Evolutionary conservation across 2,329 filamentous ascomycete genomes (phyloP).

Genomic region (Grosmannia serpens): DNA sequence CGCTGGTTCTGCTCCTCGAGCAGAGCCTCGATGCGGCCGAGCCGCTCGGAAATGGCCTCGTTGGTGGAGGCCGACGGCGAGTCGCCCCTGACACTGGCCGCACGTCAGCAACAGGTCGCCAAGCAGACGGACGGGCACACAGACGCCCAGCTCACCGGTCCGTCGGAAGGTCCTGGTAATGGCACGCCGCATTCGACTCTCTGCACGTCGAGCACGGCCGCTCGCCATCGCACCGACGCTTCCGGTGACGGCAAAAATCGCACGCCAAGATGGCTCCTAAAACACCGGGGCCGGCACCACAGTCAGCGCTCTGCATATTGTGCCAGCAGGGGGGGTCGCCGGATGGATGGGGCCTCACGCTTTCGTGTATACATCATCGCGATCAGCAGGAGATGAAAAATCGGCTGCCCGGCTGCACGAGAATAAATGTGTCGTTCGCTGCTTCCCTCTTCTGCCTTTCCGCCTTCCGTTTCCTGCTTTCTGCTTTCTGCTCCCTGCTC

Average conservation of each 20-base stretch:
- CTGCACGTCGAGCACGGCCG: conserved; percentile 26
- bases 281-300: neutral
- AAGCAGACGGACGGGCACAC: neutral
- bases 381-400: neutral
- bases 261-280: conserved; percentile 27
- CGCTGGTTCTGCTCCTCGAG: conserved; percentile 16
- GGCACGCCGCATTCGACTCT: conserved; percentile 26
- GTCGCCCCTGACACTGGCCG: conserved; percentile 3
- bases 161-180: conserved; percentile 25
- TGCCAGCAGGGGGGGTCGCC: too few species aligned
- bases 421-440: neutral
- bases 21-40: conserved; percentile 25
- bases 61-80: conserved; percentile 8
- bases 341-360: conserved; percentile 1
- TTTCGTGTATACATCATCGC: neutral
- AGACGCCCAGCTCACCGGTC: conserved; percentile 11
- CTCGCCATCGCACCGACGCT: conserved; percentile 26
- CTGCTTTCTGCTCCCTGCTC: neutral
- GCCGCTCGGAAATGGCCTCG: conserved; percentile 23
- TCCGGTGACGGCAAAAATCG: conserved; percentile 28
- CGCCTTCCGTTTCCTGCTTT: neutral
- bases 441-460: neutral
- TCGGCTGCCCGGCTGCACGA: too few species aligned
- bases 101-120: neutral
- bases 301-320: neutral